Base-by-base conservation (phyloP, 345 rosid genomes). In the Pelargonium nanum region DNA sequence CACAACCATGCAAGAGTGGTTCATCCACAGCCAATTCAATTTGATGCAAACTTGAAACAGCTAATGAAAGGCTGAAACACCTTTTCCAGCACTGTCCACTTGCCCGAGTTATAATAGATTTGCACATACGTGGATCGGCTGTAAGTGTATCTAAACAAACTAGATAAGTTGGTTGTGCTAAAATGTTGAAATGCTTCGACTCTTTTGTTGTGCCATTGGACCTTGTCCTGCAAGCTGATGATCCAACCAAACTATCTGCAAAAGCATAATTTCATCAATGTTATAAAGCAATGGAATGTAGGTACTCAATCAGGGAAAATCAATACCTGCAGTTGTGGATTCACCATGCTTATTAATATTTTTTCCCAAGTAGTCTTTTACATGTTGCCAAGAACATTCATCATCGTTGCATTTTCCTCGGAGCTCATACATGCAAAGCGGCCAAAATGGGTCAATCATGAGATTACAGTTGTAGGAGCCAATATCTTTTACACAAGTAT, bases 381-480 rank as follows among this genome's bases (percentile, higher is more conserved):
- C 68, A 74, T 93, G 99, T 78, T 93, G 99, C 95, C 87, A 89
- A 53, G 89, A 86, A 66, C 99, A 93, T 63, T 83, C 88, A 63
- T 85, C 86, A 77, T 89, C 84, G 70, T 89, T 93, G 83, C 99
- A 93, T 73, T 85, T 89, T 68, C 99, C 99, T 57, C 99, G 85
- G 54, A 93, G 89, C 72, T 93, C 99, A 25, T 79, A 93, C 83
- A 84, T 73, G 78, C 99, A 93, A 24, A 93, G 80, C 13, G 96
- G 88, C 92, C 88, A 78, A 67, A 76, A 84, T 56, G 91, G 96
- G 59, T 93, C 90, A 68, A 89, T 62, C 19, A 81, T 74, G 68
- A 70, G 51, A 81, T 73, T 68, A 65, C 77, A 63, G 58, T 77
- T 66, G 71, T 84, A 84, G 26, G 73, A 77, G 61, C 81, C 89